Evolutionary conservation across 2,329 filamentous ascomycete genomes (phyloP).

Genomic region (Colletotrichum tropicale): DNA sequence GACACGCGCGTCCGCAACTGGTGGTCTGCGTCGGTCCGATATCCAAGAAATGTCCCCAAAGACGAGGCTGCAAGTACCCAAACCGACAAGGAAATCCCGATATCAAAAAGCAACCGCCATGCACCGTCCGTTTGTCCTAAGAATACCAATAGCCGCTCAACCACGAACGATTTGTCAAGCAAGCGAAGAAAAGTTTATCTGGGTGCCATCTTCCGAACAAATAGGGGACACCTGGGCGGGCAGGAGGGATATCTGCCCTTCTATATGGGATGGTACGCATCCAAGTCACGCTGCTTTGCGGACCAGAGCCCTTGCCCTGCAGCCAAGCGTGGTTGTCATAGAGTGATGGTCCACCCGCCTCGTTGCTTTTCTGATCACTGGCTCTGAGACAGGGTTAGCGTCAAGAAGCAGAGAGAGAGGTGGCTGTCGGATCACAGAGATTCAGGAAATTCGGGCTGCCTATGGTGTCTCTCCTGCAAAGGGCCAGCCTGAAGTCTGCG

Average conservation of each 20-base stretch:
- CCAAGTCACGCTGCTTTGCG: neutral
- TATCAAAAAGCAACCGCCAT: constrained; percentile 16
- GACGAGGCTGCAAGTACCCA: constrained; percentile 16
- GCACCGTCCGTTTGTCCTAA: constrained; percentile 18
- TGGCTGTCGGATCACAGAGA: constrained; percentile 1
- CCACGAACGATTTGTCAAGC: neutral
- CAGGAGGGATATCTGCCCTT: neutral
- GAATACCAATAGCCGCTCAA: constrained; percentile 10
- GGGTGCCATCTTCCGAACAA: neutral
- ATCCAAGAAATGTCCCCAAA: neutral
- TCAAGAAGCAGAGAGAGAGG: constrained; percentile 3
- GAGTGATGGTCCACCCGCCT: constrained; percentile 16
- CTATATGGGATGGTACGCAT: constrained; percentile 12
- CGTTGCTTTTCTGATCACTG: constrained; percentile 19
- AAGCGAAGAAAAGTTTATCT: constrained; percentile 4
- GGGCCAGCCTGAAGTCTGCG: constrained; percentile 3
- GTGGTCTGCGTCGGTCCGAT: neutral
- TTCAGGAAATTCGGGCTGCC: constrained; percentile 4
- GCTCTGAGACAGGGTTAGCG: constrained; percentile 21
- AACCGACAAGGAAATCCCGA: constrained; percentile 8
- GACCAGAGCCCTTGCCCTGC: constrained; percentile 14
- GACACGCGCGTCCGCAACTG: neutral
- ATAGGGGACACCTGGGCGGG: neutral
- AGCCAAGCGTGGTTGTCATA: constrained; percentile 22
- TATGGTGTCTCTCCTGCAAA: constrained; percentile 14